Base-by-base conservation (phyloP, 306 rosid genomes). In the Cucumis hystrix region DNA sequence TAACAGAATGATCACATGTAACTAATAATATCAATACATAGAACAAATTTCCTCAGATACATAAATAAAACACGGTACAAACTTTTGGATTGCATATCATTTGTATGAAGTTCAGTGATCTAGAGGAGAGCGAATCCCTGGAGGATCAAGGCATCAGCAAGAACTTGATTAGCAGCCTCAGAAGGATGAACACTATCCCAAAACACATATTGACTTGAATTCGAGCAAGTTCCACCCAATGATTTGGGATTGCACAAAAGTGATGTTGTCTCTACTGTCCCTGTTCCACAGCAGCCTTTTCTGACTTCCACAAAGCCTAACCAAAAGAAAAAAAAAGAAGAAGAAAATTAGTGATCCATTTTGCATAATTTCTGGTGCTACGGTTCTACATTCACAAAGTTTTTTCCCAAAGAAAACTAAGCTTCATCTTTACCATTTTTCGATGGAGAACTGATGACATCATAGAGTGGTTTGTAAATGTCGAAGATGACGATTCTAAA, bases 171-270 rank as follows among this genome's bases (percentile, higher is more conserved):
- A 28, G 98, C 97, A 54, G 96, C 96, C 79, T 95, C 70, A 54
- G 97, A 88, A 76, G 98, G 97, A 85, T 95, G 98, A 52, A 90
- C 98, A 51, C 96, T 87, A 82, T 95, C 98, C 93, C 96, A 92
- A 78, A 95, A 95, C 84, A 92, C 98, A 81, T 90, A 95, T 16
- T 89, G 93, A 37, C 94, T 88, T 25, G 99, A 91, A 82, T 96
- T 96, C 28, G 92, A 56, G 81, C 98, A 96, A 49, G 97, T 96
- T 83, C 99, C 99, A 15, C 99, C 99, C 33, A 77, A 45, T 30
- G 99, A 88, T 28, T 84, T 79, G 37, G 85, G 88, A 79, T 96
- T 92, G 90, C 98, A 96, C 83, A 92, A 84, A 14, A 89, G 77
- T 25, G 88, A 72, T 79, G 98, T 88, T 56, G 86, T 82, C 86